phyloP scores from a whole-genome alignment of 371 early-diverging fungal species.

The Rhizopus microsporus region DNA sequence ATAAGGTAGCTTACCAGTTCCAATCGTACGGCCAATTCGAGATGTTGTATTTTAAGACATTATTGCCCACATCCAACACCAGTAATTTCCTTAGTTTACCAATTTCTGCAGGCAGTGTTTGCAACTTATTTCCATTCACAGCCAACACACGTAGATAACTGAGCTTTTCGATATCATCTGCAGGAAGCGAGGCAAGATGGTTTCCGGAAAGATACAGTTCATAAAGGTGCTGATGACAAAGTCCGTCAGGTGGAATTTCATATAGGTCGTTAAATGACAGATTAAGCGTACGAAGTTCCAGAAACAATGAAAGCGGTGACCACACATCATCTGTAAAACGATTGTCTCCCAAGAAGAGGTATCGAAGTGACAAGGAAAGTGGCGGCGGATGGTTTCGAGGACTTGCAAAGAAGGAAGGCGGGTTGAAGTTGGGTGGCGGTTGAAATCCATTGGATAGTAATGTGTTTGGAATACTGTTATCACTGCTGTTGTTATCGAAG shows the following conservation, averaged over 20 bases:
- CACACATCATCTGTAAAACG: conserved; percentile 81
- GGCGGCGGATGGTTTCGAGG: conserved; percentile 66
- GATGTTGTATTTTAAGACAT: conserved; percentile 89
- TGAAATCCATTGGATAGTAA: conserved; percentile 42
- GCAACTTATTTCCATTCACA: conserved; percentile 89
- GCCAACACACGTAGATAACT: conserved; percentile 71
- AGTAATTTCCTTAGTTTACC: conserved; percentile 75
- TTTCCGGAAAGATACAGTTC: conserved; percentile 89
- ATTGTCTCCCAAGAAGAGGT: conserved; percentile 81
- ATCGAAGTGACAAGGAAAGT: conserved; percentile 59
- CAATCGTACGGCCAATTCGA: conserved; percentile 96
- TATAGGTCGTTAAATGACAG: conserved; percentile 83
- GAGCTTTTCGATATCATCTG: conserved; percentile 82
- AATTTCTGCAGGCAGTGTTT: conserved; percentile 90
- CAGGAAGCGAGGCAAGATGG: conserved; percentile 80
- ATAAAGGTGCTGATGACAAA: conserved; percentile 54
- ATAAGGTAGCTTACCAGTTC: conserved; percentile 75
- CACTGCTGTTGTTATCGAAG: not conserved
- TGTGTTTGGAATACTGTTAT: conserved; percentile 69
- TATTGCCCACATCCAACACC: conserved; percentile 86
- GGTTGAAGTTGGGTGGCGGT: conserved; percentile 52
- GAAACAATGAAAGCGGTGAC: conserved; percentile 69
- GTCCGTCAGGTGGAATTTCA: conserved; percentile 69
- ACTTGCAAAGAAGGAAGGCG: conserved; percentile 53
- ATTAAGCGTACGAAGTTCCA: conserved; percentile 77